Percentiles rank a stretch among this genome's conserved stretches.
phyloP scores from a whole-genome alignment of 306 rosid species.

The Glycine latifolia region DNA sequence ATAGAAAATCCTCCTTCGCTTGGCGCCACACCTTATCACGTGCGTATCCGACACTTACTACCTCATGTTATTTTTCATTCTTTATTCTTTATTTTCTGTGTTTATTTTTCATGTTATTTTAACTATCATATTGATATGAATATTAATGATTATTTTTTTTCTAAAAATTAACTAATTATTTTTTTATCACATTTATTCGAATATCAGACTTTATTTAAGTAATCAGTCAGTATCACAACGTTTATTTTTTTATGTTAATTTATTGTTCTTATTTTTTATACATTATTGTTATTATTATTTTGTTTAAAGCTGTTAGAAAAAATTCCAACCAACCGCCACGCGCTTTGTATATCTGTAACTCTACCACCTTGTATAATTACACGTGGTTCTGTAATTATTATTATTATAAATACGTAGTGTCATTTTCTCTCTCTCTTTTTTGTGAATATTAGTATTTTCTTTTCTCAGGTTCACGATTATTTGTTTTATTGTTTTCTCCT shows the following conservation, averaged over 20 bases:
- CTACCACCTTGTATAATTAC: constrained; percentile 39
- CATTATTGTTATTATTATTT: background rate
- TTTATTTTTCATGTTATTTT: background rate
- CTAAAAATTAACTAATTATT: no score
- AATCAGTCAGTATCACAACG: no score
- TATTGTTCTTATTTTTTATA: background rate
- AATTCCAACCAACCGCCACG: constrained; percentile 39
- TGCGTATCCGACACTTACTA: constrained; percentile 45
- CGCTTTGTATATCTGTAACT: constrained; percentile 28
- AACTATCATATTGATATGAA: no score
- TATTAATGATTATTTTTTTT: no score
- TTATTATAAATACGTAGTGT: background rate
- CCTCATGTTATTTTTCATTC: constrained; percentile 38
- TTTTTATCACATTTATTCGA: no score
- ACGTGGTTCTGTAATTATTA: constrained; percentile 40
- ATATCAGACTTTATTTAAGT: no score
- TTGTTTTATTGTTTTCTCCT: background rate
- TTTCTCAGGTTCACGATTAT: constrained; percentile 39
- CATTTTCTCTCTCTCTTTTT: background rate
- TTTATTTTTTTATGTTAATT: background rate
- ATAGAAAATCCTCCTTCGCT: constrained; percentile 40
- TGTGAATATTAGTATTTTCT: constrained; percentile 32
- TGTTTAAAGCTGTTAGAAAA: background rate
- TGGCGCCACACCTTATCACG: constrained; percentile 63
- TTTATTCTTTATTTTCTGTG: constrained; percentile 1